phyloP scores from a whole-genome alignment of 2,329 filamentous ascomycete species.

The Venturia oleaginea region DNA sequence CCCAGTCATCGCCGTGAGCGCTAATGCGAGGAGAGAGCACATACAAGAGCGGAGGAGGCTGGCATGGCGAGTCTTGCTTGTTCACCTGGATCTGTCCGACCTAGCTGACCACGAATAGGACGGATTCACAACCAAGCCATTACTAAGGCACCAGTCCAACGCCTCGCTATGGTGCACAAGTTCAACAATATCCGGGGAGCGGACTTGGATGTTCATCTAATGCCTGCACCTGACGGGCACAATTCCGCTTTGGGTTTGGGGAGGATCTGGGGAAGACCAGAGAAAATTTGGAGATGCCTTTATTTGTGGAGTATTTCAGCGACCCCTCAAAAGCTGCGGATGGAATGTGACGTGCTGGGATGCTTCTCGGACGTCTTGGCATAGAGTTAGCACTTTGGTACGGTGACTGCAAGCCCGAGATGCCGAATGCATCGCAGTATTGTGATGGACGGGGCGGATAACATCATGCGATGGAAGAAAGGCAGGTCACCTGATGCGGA shows the following conservation, averaged over 20 bases:
- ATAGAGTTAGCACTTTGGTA: background rate
- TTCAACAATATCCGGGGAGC: background rate
- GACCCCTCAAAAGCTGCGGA: background rate
- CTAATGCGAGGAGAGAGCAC: conserved; percentile 28
- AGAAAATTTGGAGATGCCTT: background rate
- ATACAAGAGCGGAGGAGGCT: conserved; percentile 22
- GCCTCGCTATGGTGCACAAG: background rate
- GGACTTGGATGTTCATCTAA: background rate
- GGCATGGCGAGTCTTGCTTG: conserved; percentile 22
- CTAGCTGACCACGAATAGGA: background rate
- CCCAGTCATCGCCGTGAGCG: conserved; percentile 28
- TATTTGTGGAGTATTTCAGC: background rate
- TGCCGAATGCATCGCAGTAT: background rate
- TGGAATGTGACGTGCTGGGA: background rate
- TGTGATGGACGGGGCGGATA: background rate
- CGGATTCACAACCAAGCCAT: conserved; percentile 13
- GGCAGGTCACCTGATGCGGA: too few species aligned
- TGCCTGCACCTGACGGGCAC: background rate
- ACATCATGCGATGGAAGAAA: background rate
- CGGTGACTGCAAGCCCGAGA: background rate
- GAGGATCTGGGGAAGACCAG: background rate
- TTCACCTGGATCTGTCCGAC: background rate
- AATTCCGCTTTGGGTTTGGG: background rate
- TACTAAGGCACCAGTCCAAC: too few species aligned
- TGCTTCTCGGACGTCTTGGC: background rate